phyloP scores from a whole-genome alignment of 164 flowering plant species.

The Vitis vinifera region ASM3070453v1 NC_081805.1:1537001-1537500 shows the following conservation, averaged over 20 bases:
- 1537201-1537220: too few relatives aligned
- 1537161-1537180: too few relatives aligned
- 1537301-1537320: constrained; percentile 93
- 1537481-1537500: not conserved
- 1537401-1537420: not conserved
- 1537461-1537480: not conserved
- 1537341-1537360: constrained; percentile 96
- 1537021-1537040: too few relatives aligned
- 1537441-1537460: not conserved
- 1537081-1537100: too few relatives aligned
- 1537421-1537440: not conserved
- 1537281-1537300: constrained; percentile 95
- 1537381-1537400: not conserved
- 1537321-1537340: constrained; percentile 98
- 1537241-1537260: constrained; percentile 89
- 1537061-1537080: too few relatives aligned
- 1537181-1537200: too few relatives aligned
- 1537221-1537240: not conserved
- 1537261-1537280: constrained; percentile 99
- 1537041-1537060: too few relatives aligned
- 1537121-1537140: too few relatives aligned
- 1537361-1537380: constrained; percentile 44
- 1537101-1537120: too few relatives aligned
- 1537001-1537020: too few relatives aligned
- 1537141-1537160: too few relatives aligned